phyloP scores from a whole-genome alignment of 2,329 filamentous ascomycete species.

The Microcyclospora tardicrescens region DNA sequence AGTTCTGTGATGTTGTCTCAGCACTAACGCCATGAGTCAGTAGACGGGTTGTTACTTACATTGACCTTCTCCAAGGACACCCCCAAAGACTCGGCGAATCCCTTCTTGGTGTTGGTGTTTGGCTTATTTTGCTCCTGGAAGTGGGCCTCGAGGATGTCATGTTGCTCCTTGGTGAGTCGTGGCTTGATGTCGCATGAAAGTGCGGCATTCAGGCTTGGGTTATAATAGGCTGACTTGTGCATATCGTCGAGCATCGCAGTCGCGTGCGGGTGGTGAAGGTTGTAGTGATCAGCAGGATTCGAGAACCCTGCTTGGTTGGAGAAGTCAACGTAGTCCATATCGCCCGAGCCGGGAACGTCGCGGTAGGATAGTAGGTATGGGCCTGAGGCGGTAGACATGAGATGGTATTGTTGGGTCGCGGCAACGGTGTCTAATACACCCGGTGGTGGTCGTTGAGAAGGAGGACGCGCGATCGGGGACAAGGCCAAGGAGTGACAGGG shows the following conservation, averaged over 20 bases:
- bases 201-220: too few relatives aligned
- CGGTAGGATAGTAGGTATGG: too few relatives aligned
- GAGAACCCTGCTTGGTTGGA: background rate
- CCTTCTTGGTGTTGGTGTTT: constrained; percentile 37
- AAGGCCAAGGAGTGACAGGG: too few relatives aligned
- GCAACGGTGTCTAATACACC: too few relatives aligned
- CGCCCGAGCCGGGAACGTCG: too few relatives aligned
- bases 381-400: too few relatives aligned
- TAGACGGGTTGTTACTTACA: constrained; percentile 23
- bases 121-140: constrained; percentile 38
- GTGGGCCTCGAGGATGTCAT: constrained; percentile 38
- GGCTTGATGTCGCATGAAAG: constrained; percentile 35
- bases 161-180: constrained; percentile 40
- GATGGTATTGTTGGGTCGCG: too few relatives aligned
- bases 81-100: constrained; percentile 33
- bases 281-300: background rate
- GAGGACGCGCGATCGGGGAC: too few relatives aligned
- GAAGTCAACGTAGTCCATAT: too few relatives aligned
- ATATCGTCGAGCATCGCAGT: background rate
- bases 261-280: background rate
- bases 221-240: background rate
- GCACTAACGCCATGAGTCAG: constrained; percentile 4
- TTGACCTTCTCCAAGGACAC: constrained; percentile 42
- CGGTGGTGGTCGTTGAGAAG: too few relatives aligned
- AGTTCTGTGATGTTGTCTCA: constrained; percentile 32